Evolutionary conservation across 73 alveolate species (phyloP), one percentile per base, ranked within the genome.

Genomic region (Paramecium tetraurelia): DNA sequence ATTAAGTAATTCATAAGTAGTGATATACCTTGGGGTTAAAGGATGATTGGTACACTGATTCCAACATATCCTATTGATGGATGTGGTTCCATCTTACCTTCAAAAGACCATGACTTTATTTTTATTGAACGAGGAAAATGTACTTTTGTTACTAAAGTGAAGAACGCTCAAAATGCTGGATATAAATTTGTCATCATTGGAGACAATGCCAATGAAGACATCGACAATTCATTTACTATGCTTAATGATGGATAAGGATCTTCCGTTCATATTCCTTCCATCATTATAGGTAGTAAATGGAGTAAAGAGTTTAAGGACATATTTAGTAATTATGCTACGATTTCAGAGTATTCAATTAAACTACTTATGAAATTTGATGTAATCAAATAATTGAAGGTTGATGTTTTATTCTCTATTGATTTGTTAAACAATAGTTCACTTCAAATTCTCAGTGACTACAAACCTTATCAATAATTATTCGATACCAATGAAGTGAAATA

Each of bases 171-270:
- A 95, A 77, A 21, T 71, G 93, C 92, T 4, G 96, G 97, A 83
- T 90, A 46, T 76, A 86, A 92, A 40, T 89, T 95, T 93, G 86
- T 89, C 50, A 35, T 95, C 10, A 93, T 95, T 20, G 96, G 86
- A 44, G 93, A 95, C 58, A 83, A 92, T 93, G 22, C 35, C 72
- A 33, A 44, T 29, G 92, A 93, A 50, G 50, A 76, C 24, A 92
- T 86, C 18, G 92, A 95, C 36, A 59, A 86, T 41, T 29, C 70
- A 33, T 69, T 92, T 35, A 59, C 89, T 53, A 95, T 95, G 96
- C 85, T 95, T 5, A 95, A 95, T 95, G 97, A 95, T 95, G 97
- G 97, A 2, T 63, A 95, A 16, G 90, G 90, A 44, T 80, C 31
- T 24, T 14, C 90, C 46, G 22, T 80, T 14, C 5, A 53, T 36